Base-by-base conservation (phyloP, 148 eudicot genomes). In the Camellia sinensis region DNA sequence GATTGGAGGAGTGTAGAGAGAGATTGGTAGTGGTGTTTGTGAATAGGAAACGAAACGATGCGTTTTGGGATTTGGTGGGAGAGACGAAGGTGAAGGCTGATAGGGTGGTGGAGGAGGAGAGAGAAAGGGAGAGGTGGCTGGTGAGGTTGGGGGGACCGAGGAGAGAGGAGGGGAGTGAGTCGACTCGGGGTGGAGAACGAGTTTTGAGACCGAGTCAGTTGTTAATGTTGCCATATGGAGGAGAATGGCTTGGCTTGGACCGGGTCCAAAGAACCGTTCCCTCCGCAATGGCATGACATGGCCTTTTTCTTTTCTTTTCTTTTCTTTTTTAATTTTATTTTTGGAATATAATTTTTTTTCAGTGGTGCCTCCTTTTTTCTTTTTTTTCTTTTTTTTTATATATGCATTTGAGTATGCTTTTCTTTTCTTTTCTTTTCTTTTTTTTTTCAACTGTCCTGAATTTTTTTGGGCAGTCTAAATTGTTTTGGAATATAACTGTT, bases 31-130 rank as follows among this genome's bases (percentile, higher is more conserved):
- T 62, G 52, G 67, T 93, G 86, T 93, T 93, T 80, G 88, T 77
- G 82, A 93, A 91, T 54, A 87, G 91, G 81, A 90, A 85, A 75
- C 75, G 77, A 37, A 89, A 90, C 71, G 90, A 86, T 17, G 86
- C 86, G 5, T 87, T 88, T 83, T 93, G 97, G 97, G 95, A 89
- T 5, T 45, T 83, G 64, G 67, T 89, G 7, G 76, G 37, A 9
- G 78, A 80, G 22, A 76, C 80, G 45, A 84, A 46, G 56, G 64
- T 3, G n/a, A 84, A 83, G 3, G 71, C 77, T 6, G 80, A 45
- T 75, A 77, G 10, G 61, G 67, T 69, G 59, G 79, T 69, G 59
- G 79, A 75, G 21, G 80, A 74, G 71, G 85, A 77, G 78, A 84
- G 87, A 75, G 83, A 73, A 67, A 85, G 87, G 18, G 85, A 79